Conservation (phyloP, 129 eudicot species). For the Silybum marianum region DNA sequence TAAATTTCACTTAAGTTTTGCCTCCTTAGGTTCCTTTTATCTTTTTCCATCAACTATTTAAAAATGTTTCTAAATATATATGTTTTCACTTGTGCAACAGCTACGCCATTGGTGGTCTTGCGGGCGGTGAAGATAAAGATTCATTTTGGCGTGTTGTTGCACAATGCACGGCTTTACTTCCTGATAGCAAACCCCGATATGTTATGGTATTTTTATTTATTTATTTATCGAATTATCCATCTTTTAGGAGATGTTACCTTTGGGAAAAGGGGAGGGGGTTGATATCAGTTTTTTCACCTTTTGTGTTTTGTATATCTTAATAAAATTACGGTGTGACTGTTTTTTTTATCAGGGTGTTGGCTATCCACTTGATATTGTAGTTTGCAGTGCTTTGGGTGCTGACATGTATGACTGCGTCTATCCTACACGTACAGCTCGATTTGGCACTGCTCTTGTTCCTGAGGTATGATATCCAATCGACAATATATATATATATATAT, state of each 20-base stretch:
- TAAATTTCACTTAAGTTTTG: constrained; percentile 4
- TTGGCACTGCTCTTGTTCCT: constrained; percentile 96
- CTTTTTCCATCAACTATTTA: not conserved
- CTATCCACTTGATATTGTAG: constrained; percentile 94
- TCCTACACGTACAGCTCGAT: constrained; percentile 98
- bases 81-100: constrained; percentile 57
- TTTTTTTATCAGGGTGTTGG: constrained; percentile 74
- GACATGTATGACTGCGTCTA: constrained; percentile 97
- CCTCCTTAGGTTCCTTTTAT: not conserved
- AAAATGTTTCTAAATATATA: not conserved
- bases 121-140: constrained; percentile 98
- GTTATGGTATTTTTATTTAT: constrained; percentile 73
- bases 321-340: constrained; percentile 5
- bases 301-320: not conserved
- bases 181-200: constrained; percentile 93
- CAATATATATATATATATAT: not conserved
- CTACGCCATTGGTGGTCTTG: constrained; percentile 98
- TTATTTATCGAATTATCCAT: not conserved
- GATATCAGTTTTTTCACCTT: constrained; percentile 1
- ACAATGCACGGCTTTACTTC: constrained; percentile 96
- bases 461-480: constrained; percentile 51
- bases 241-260: constrained; percentile 3
- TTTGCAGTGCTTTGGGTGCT: constrained; percentile 98
- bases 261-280: not conserved
- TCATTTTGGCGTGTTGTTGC: constrained; percentile 99